phyloP scores from a whole-genome alignment of 306 rosid genomes.

The Glycine soja region DNA sequence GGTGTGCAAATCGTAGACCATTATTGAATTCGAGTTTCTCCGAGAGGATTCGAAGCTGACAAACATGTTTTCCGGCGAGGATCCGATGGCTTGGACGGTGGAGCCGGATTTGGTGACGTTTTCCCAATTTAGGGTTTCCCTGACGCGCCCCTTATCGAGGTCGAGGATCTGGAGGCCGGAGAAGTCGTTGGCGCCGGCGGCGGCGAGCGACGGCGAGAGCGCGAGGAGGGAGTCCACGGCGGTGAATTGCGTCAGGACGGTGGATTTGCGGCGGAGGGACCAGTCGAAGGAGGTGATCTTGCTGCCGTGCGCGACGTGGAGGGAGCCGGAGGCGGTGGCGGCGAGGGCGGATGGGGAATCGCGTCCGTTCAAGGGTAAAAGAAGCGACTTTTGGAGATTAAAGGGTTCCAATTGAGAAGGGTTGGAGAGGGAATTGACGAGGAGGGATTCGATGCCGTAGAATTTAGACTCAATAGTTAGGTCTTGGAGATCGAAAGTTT shows the following conservation, averaged over 20 bases:
- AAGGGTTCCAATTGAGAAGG: conserved; percentile 88
- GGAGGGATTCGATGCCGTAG: conserved; percentile 72
- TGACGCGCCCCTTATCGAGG: conserved; percentile 60
- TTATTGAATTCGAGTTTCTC: conserved; percentile 80
- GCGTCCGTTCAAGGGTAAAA: conserved; percentile 75
- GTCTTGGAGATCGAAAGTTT: conserved; percentile 74
- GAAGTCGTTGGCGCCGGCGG: conserved; percentile 92
- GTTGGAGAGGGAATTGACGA: conserved; percentile 71
- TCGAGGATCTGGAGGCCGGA: conserved; percentile 89
- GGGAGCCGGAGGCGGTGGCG: conserved; percentile 70
- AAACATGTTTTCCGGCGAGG: conserved; percentile 66
- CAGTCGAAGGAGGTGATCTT: conserved; percentile 91
- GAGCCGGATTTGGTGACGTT: conserved; percentile 85
- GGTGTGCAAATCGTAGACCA: conserved; percentile 73
- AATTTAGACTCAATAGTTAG: conserved; percentile 74
- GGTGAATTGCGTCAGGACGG: conserved; percentile 78
- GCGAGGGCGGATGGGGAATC: conserved; percentile 79
- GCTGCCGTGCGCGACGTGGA: conserved; percentile 91
- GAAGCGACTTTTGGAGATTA: conserved; percentile 71
- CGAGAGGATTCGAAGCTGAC: conserved; percentile 87
- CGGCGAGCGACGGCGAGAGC: conserved; percentile 67
- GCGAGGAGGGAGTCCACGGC: conserved; percentile 91
- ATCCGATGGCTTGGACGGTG: conserved; percentile 86
- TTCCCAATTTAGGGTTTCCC: conserved; percentile 74
- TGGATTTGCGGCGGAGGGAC: conserved; percentile 82